Percentiles rank a stretch among this genome's conserved stretches.
Conservation (phyloP, 371 early-diverging fungal species). For the Mucor saturninus region DNA sequence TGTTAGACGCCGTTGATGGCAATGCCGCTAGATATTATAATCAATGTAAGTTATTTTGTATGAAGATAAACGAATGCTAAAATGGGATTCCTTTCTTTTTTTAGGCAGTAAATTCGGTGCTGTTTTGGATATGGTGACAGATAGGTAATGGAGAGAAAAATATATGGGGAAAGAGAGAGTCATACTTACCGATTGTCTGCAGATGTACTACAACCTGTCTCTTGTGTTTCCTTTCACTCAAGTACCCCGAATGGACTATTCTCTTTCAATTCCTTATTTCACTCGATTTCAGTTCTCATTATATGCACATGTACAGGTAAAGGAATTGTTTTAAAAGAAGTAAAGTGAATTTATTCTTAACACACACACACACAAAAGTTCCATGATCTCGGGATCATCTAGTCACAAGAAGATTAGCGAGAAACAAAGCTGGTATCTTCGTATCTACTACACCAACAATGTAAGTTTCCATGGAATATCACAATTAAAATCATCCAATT, state of each 20-base stretch:
- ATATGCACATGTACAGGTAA: constrained; percentile 97
- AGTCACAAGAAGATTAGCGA: constrained; percentile 88
- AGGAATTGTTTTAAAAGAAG: too few relatives aligned
- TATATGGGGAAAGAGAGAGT: constrained; percentile 2
- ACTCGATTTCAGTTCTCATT: constrained; percentile 94
- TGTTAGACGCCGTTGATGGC: constrained; percentile 97
- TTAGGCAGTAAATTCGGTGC: constrained; percentile 93
- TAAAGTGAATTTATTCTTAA: too few relatives aligned
- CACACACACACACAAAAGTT: constrained; percentile 43
- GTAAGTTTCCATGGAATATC: constrained; percentile 38
- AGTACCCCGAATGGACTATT: constrained; percentile 73
- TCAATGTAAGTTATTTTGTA: constrained; percentile 71
- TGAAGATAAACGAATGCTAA: not conserved
- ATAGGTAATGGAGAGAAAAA: constrained; percentile 60
- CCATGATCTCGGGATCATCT: constrained; percentile 83
- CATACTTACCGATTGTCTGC: not conserved
- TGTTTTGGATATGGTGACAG: constrained; percentile 98
- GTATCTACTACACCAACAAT: constrained; percentile 90
- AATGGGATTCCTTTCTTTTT: too few relatives aligned
- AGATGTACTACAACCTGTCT: constrained; percentile 92
- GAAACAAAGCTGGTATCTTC: constrained; percentile 73
- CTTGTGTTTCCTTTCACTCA: constrained; percentile 78
- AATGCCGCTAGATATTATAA: constrained; percentile 87
- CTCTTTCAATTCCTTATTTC: constrained; percentile 89
- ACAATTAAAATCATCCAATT: not conserved